phyloP scores from a whole-genome alignment of 768 basidiomycete genomes.

The Lyophyllum decastes region DNA sequence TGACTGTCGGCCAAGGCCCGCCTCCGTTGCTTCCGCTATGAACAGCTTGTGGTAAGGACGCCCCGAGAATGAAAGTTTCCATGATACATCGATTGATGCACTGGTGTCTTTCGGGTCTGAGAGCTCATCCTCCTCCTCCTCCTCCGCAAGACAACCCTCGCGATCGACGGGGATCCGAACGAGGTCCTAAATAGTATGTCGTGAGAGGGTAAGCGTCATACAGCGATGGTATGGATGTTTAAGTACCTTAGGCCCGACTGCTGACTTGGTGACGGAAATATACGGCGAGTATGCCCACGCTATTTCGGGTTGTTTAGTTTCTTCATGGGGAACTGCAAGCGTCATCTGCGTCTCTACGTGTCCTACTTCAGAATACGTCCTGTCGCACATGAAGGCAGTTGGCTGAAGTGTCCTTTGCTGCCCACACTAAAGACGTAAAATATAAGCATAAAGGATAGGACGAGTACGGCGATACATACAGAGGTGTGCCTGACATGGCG shows the following conservation, averaged over 20 bases:
- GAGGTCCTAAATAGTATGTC: conserved; percentile 6
- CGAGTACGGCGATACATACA: conserved; percentile 16
- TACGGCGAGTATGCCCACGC: conserved; percentile 20
- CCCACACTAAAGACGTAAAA: conserved; percentile 20
- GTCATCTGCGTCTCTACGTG: conserved; percentile 20
- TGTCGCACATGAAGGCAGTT: conserved; percentile 24
- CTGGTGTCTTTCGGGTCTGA: conserved; percentile 9
- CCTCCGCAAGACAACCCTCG: conserved; percentile 21
- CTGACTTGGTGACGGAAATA: conserved; percentile 14
- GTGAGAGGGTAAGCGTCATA: not conserved
- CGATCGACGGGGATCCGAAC: conserved; percentile 25
- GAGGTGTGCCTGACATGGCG: conserved; percentile 18
- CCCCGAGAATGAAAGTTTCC: conserved; percentile 33
- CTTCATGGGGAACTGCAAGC: conserved; percentile 5
- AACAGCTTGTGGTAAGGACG: conserved; percentile 22
- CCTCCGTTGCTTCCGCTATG: conserved; percentile 16
- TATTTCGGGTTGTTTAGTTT: conserved; percentile 1
- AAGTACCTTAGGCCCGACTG: conserved; percentile 31
- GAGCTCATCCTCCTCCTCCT: not conserved
- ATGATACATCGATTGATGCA: conserved; percentile 31
- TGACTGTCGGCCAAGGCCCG: not conserved
- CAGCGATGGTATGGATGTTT: not conserved
- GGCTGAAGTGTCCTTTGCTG: conserved; percentile 9
- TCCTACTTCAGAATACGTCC: conserved; percentile 24
- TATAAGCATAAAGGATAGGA: not conserved